phyloP scores from a whole-genome alignment of 352 stramenopile species.

The Aphanomyces cochlioides region DNA sequence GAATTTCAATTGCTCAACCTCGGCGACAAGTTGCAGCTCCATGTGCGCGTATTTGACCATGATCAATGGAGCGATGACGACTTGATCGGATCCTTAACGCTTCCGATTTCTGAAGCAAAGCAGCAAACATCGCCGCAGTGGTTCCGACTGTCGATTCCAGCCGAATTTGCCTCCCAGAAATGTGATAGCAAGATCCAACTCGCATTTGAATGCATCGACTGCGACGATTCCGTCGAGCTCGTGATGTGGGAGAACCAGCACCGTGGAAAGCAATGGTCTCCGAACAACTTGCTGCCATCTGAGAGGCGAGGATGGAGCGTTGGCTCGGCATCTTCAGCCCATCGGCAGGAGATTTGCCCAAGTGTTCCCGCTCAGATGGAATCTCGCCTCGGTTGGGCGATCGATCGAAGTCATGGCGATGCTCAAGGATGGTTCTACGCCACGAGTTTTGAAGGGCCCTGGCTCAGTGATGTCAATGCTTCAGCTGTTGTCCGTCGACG shows the following conservation, averaged over 20 bases:
- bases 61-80: slow-evolving; percentile 76
- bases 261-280: slow-evolving; percentile 74
- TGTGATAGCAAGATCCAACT: slow-evolving; percentile 55
- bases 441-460: slow-evolving; percentile 56
- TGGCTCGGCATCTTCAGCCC: slow-evolving; percentile 55
- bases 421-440: slow-evolving; percentile 66
- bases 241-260: slow-evolving; percentile 85
- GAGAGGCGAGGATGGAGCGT: slow-evolving; percentile 73
- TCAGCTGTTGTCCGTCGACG: slow-evolving; percentile 61
- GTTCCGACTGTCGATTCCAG: slow-evolving; percentile 53
- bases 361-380: slow-evolving; percentile 51
- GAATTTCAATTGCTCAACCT: slow-evolving; percentile 40
- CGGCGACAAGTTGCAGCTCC: slow-evolving; percentile 37
- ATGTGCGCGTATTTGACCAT: slow-evolving; percentile 62
- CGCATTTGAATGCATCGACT: slow-evolving; percentile 51
- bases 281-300: slow-evolving; percentile 47
- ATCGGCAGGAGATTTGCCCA: slow-evolving; percentile 57
- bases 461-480: slow-evolving; percentile 46
- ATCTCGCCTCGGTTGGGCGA: slow-evolving; percentile 57
- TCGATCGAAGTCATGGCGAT: slow-evolving; percentile 46
- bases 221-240: slow-evolving; percentile 42
- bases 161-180: slow-evolving; percentile 46
- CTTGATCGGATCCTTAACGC: slow-evolving; percentile 42
- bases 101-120: slow-evolving; percentile 60
- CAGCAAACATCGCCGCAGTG: slow-evolving; percentile 46